Percentiles rank a stretch among this genome's conserved stretches.
phyloP scores from a whole-genome alignment of 352 stramenopile genomes.

The Phytophthora macrochlamydospora region DNA sequence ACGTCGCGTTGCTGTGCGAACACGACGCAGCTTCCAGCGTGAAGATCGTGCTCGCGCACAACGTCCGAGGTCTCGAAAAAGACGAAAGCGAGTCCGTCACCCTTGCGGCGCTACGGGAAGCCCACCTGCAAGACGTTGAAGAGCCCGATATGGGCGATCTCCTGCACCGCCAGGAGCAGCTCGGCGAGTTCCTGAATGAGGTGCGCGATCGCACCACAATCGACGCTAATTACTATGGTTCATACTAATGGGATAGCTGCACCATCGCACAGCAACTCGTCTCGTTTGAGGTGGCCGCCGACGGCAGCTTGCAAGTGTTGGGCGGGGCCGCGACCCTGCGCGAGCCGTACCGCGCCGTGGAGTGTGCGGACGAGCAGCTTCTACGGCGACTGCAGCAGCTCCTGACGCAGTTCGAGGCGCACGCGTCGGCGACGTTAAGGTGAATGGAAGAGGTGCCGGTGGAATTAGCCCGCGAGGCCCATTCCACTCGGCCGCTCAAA shows the following conservation, averaged over 20 bases:
- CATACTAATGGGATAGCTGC: neutral
- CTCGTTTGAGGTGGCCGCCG: slow-evolving; percentile 18
- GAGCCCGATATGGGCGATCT: slow-evolving; percentile 3
- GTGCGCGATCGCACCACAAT: slow-evolving; percentile 7
- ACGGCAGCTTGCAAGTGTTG: slow-evolving; percentile 40
- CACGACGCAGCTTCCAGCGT: slow-evolving; percentile 23
- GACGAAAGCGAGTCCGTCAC: slow-evolving; percentile 4
- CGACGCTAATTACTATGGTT: neutral
- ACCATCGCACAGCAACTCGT: slow-evolving; percentile 24
- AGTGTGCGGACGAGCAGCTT: slow-evolving; percentile 61
- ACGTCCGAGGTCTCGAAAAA: slow-evolving; percentile 21
- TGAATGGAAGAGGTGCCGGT: slow-evolving; percentile 10
- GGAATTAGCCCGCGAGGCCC: slow-evolving; percentile 48
- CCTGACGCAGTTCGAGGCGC: slow-evolving; percentile 23
- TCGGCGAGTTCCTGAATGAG: slow-evolving; percentile 26
- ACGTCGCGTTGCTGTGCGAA: slow-evolving; percentile 46
- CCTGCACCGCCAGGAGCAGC: slow-evolving; percentile 10
- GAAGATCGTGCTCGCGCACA: slow-evolving; percentile 43
- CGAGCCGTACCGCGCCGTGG: slow-evolving; percentile 35
- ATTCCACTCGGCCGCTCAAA: slow-evolving; percentile 40
- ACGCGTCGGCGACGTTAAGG: neutral
- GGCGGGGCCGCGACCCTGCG: slow-evolving; percentile 50
- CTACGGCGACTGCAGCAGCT: slow-evolving; percentile 45
- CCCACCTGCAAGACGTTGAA: slow-evolving; percentile 1
- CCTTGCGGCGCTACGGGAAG: slow-evolving; percentile 19